Evolutionary conservation across 2,329 filamentous ascomycete genomes (phyloP).

Genomic region (Coniochaeta sp.): DNA sequence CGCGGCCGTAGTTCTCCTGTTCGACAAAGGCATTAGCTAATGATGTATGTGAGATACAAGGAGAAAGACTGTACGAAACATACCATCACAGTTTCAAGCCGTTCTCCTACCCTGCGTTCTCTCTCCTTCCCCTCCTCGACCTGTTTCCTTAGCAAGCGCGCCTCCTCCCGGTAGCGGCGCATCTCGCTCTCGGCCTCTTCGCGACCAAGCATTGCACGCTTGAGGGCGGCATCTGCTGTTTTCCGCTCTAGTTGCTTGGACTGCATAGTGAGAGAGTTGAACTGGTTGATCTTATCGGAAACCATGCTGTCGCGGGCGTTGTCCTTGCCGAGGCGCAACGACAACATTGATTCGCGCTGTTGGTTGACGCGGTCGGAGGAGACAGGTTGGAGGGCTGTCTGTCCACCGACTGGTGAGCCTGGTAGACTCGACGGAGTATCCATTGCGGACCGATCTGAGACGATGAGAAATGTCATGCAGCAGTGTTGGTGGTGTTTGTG

Average conservation of each 20-base stretch:
- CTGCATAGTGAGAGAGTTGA: constrained; percentile 58
- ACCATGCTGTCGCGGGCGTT: constrained; percentile 52
- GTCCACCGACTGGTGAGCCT: background rate
- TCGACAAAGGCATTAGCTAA: background rate
- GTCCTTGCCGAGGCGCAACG: constrained; percentile 22
- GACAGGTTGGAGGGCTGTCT: constrained; percentile 45
- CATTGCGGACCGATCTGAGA: background rate
- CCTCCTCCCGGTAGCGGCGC: constrained; percentile 55
- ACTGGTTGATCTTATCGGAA: constrained; percentile 62
- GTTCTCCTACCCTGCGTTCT: constrained; percentile 58
- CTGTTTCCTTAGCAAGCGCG: constrained; percentile 44
- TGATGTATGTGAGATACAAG: background rate
- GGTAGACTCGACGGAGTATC: background rate
- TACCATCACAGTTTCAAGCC: constrained; percentile 64
- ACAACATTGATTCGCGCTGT: constrained; percentile 24
- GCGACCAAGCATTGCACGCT: constrained; percentile 58
- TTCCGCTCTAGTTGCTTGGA: constrained; percentile 56
- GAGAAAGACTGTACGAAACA: constrained; percentile 15
- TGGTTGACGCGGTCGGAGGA: constrained; percentile 59
- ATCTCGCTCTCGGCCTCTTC: constrained; percentile 68
- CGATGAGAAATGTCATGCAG: background rate
- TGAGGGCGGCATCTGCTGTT: constrained; percentile 57
- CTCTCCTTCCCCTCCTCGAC: constrained; percentile 58
- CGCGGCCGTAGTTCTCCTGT: constrained; percentile 62
- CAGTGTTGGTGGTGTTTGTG: background rate